These are phyloP conservation scores for Colletotrichum salicis DNA, from an alignment of 2,329 filamentous ascomycete genomes.

Conservation along the genomic window DNA sequence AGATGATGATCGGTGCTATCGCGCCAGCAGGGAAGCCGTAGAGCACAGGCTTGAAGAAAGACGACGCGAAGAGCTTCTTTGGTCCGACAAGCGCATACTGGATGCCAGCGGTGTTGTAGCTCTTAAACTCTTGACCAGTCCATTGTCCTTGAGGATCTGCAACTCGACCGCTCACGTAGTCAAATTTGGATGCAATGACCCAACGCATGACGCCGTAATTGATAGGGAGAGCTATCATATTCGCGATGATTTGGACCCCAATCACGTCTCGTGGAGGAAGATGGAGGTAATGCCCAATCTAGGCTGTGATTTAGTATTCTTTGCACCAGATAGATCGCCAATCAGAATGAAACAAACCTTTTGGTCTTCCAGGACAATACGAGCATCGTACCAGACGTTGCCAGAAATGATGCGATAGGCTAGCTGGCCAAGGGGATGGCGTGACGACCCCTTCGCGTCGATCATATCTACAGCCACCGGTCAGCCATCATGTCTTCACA, in stretches of 20 bases:
- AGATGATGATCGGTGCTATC: slow-evolving; percentile 57
- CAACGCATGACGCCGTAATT: slow-evolving; percentile 71
- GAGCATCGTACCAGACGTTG: slow-evolving; percentile 69
- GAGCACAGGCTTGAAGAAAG: slow-evolving; percentile 59
- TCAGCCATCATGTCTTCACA: slow-evolving; percentile 53
- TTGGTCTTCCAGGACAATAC: slow-evolving; percentile 66
- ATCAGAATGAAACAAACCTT: background rate
- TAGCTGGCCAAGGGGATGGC: slow-evolving; percentile 62
- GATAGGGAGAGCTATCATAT: slow-evolving; percentile 51
- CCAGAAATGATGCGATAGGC: slow-evolving; percentile 70
- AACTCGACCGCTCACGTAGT: slow-evolving; percentile 62
- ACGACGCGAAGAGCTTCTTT: slow-evolving; percentile 55
- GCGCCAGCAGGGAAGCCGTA: slow-evolving; percentile 65
- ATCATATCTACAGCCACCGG: slow-evolving; percentile 16
- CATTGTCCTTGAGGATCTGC: slow-evolving; percentile 68
- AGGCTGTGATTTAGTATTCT: slow-evolving; percentile 47
- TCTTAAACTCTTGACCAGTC: slow-evolving; percentile 66
- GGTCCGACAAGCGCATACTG: slow-evolving; percentile 68
- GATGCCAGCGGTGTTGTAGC: slow-evolving; percentile 65
- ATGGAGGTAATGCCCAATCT: slow-evolving; percentile 74
- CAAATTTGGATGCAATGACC: slow-evolving; percentile 66
- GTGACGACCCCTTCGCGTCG: slow-evolving; percentile 25
- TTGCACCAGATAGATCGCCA: too few relatives aligned
- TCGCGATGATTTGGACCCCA: slow-evolving; percentile 52
- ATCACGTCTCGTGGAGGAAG: slow-evolving; percentile 67